These are phyloP conservation scores for Peltaster fructicola DNA, from an alignment of 2,329 filamentous ascomycete genomes.

Conservation along the genomic window DNA sequence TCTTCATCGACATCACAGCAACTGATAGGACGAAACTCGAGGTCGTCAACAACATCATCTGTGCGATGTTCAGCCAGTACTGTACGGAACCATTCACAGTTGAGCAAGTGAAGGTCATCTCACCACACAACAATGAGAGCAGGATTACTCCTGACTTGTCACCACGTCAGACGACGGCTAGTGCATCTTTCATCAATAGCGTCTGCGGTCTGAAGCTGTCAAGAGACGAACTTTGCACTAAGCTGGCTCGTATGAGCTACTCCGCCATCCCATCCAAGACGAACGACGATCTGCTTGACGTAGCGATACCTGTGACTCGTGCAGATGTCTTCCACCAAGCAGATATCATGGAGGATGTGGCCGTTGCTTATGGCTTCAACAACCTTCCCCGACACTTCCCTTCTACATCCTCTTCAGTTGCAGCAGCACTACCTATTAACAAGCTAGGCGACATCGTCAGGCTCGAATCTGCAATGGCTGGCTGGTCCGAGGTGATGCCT, in stretches of 20 bases:
- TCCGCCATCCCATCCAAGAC: slow-evolving; percentile 56
- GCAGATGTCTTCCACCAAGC: slow-evolving; percentile 93
- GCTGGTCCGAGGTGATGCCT: slow-evolving; percentile 92
- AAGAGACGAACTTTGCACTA: slow-evolving; percentile 55
- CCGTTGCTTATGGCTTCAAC: slow-evolving; percentile 96
- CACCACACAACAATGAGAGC: slow-evolving; percentile 72
- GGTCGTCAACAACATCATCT: slow-evolving; percentile 86
- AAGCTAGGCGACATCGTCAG: slow-evolving; percentile 88
- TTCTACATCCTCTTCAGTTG: slow-evolving; percentile 70
- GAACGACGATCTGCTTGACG: slow-evolving; percentile 49
- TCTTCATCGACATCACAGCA: slow-evolving; percentile 94
- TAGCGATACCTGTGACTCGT: slow-evolving; percentile 71
- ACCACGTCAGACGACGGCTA: slow-evolving; percentile 61
- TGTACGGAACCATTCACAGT: slow-evolving; percentile 77
- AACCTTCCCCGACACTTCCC: slow-evolving; percentile 75
- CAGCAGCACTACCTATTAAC: slow-evolving; percentile 76
- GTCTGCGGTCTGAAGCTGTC: slow-evolving; percentile 71
- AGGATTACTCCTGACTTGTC: slow-evolving; percentile 65
- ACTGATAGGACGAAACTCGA: slow-evolving; percentile 93
- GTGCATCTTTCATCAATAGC: slow-evolving; percentile 83
- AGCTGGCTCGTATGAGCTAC: slow-evolving; percentile 80
- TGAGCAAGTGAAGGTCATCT: slow-evolving; percentile 83
- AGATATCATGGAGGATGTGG: slow-evolving; percentile 97
- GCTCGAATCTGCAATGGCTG: slow-evolving; percentile 75
- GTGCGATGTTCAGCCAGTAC: slow-evolving; percentile 93